Conservation (phyloP, 805 yeast genomes). For the Candida sakaeoensis region DNA sequence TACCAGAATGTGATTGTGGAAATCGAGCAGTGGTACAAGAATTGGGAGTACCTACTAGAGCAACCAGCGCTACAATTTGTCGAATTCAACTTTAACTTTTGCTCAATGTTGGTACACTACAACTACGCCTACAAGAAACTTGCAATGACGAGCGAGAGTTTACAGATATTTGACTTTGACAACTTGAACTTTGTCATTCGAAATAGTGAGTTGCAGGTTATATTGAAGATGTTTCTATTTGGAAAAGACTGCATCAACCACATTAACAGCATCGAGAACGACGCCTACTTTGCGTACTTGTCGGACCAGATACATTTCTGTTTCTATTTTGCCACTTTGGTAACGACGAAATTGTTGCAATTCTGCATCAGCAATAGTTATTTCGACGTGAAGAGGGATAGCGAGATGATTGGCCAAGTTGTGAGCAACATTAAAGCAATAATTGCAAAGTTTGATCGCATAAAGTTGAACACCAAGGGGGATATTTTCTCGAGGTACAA, state of each 20-base stretch:
- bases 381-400: too few species aligned
- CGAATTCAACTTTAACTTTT: constrained; percentile 65
- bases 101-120: constrained; percentile 48
- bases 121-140: constrained; percentile 28
- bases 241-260: constrained; percentile 41
- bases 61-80: constrained; percentile 75
- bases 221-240: constrained; percentile 38
- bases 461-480: constrained; percentile 23
- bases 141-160: background rate
- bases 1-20: constrained; percentile 43
- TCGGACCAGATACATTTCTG: constrained; percentile 66
- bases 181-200: constrained; percentile 3
- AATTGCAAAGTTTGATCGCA: constrained; percentile 25
- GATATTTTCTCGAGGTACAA: constrained; percentile 31
- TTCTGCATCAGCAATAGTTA: background rate
- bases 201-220: constrained; percentile 22
- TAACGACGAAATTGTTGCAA: constrained; percentile 25
- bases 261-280: constrained; percentile 39
- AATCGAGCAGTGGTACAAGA: constrained; percentile 57
- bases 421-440: constrained; percentile 16
- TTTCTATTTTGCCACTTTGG: constrained; percentile 39
- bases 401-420: background rate
- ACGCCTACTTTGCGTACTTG: constrained; percentile 62
- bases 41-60: constrained; percentile 65
- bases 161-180: background rate